Conservation (phyloP, 176 grass and related monocot species). For the Aegilops sharonensis region DNA sequence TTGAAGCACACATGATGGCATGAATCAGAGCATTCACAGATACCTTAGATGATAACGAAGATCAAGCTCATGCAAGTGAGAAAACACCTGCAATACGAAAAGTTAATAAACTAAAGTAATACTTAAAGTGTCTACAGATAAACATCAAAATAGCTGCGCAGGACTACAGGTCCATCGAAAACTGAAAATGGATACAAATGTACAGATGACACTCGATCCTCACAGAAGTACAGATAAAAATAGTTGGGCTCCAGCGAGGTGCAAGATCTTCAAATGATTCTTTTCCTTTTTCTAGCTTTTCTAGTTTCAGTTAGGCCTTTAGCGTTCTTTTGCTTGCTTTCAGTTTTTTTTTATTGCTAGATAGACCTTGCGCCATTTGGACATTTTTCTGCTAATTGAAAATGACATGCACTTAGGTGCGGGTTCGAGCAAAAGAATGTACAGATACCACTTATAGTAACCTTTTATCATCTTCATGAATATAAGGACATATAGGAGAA, state of each 20-base stretch:
- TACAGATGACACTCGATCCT: slow-evolving; percentile 4
- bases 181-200: slow-evolving; percentile 19
- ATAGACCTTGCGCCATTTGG: no score
- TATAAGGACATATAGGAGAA: slow-evolving; percentile 21
- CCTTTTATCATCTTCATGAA: slow-evolving; percentile 1
- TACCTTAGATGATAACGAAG: slow-evolving; percentile 99
- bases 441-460: slow-evolving; percentile 7
- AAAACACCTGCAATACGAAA: slow-evolving; percentile 65
- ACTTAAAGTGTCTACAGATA: background rate
- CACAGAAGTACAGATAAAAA: no score
- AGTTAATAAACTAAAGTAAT: background rate
- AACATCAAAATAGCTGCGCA: slow-evolving; percentile 2
- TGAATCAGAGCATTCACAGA: background rate
- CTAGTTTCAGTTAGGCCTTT: no score
- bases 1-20: background rate
- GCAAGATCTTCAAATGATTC: no score
- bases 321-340: no score
- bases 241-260: no score
- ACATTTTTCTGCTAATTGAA: no score
- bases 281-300: no score
- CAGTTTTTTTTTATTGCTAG: no score
- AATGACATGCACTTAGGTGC: no score
- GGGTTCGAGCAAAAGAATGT: background rate
- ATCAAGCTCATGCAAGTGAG: slow-evolving; percentile 97
- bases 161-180: background rate